phyloP scores from a whole-genome alignment of 1,139 yeast genomes.

The Arxiozyma heterogenica region DNA sequence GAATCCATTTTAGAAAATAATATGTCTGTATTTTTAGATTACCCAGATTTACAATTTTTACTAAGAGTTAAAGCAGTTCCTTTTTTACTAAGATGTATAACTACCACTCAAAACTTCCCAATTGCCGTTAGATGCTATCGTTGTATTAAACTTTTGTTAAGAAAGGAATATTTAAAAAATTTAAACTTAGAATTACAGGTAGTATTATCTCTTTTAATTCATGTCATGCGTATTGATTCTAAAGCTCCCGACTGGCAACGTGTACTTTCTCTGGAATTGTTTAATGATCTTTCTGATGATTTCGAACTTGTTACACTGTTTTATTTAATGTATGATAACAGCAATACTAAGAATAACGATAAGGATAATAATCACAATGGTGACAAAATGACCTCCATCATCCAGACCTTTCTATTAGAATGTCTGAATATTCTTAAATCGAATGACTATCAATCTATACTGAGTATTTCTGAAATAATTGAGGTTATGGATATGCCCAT shows the following conservation, averaged over 20 bases:
- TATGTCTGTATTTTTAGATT: constrained; percentile 43
- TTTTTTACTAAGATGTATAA: constrained; percentile 55
- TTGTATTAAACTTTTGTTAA: constrained; percentile 51
- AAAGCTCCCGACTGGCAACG: constrained; percentile 60
- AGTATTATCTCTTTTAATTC: constrained; percentile 63
- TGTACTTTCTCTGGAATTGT: constrained; percentile 62
- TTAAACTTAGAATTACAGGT: constrained; percentile 75
- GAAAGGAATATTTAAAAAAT: constrained; percentile 46
- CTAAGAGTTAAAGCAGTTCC: constrained; percentile 67
- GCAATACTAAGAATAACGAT: constrained; percentile 49
- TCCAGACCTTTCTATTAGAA: constrained; percentile 49
- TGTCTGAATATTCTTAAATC: constrained; percentile 32
- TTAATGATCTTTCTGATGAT: constrained; percentile 51
- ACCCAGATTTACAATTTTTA: constrained; percentile 55
- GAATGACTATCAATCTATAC: constrained; percentile 31
- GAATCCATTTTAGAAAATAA: constrained; percentile 57
- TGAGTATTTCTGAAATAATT: constrained; percentile 31
- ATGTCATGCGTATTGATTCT: constrained; percentile 45
- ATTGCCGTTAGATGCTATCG: constrained; percentile 67
- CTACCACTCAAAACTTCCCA: constrained; percentile 56
- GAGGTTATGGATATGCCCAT: constrained; percentile 26
- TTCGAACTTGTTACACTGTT: constrained; percentile 25
- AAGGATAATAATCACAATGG: constrained; percentile 25
- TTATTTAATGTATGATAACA: background rate
- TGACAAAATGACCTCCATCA: constrained; percentile 47